phyloP scores from a whole-genome alignment of 2,329 filamentous ascomycete species.

The Cordyceps sp. region DNA sequence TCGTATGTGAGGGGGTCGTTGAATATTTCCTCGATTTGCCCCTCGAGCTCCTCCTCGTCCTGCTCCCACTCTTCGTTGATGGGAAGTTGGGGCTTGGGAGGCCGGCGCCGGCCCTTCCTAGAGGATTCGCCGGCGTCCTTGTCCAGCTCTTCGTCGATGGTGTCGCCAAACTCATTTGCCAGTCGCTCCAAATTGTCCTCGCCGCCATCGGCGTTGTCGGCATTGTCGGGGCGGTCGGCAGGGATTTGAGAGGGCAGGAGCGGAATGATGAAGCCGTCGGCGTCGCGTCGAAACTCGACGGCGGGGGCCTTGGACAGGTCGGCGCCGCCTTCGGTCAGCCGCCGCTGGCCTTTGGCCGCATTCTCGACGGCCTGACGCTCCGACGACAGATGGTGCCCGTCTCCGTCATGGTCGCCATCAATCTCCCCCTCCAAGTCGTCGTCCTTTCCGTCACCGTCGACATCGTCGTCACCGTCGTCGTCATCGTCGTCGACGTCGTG shows the following conservation, averaged over 20 bases:
- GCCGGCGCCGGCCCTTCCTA: conserved; percentile 8
- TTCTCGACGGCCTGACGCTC: not conserved
- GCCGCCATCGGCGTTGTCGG: conserved; percentile 8
- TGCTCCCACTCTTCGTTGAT: conserved; percentile 46
- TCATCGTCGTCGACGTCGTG: conserved; percentile 1
- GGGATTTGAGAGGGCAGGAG: conserved; percentile 24
- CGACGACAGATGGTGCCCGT: not conserved
- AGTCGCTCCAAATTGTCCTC: conserved; percentile 21
- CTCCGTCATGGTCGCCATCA: not conserved
- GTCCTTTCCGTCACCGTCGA: conserved; percentile 3
- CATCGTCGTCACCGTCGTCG: conserved; percentile 4
- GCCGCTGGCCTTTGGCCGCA: conserved; percentile 4
- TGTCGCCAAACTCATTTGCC: conserved; percentile 27
- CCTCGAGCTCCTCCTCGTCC: conserved; percentile 48
- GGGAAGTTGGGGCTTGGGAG: conserved; percentile 26
- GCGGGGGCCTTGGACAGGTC: conserved; percentile 17
- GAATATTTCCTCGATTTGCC: conserved; percentile 55
- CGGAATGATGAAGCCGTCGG: conserved; percentile 54
- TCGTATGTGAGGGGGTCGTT: conserved; percentile 40
- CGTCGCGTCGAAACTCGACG: conserved; percentile 33
- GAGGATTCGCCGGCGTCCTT: conserved; percentile 5
- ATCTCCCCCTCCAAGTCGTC: not conserved
- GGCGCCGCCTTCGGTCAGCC: conserved; percentile 13
- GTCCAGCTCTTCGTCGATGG: conserved; percentile 9
- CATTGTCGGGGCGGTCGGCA: conserved; percentile 11